A percentile compares a stretch with the other conserved stretches of the same genome.
These are phyloP conservation scores for Lizanozyma gosingica DNA, from an alignment of 1,139 yeast genomes.

Conservation along the genomic window DNA sequence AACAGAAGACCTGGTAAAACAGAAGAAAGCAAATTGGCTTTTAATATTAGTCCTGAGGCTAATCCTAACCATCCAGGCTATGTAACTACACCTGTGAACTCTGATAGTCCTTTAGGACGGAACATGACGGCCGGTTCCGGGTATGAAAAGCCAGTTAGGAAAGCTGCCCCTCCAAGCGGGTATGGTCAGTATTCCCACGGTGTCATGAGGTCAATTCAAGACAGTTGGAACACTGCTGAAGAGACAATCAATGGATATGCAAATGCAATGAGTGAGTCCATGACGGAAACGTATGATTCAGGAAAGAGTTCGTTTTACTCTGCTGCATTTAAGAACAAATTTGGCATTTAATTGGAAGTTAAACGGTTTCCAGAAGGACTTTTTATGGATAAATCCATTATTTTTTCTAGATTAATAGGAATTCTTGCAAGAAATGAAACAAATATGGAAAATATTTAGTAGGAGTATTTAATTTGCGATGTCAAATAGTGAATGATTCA, in stretches of 20 bases:
- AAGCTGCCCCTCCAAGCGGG: background rate
- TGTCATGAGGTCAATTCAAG: constrained; percentile 41
- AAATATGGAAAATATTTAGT: background rate
- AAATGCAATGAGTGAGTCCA: constrained; percentile 40
- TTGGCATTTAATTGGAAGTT: constrained; percentile 35
- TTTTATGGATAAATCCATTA: background rate
- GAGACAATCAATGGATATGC: constrained; percentile 54
- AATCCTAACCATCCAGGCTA: constrained; percentile 22
- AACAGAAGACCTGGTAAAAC: constrained; percentile 45
- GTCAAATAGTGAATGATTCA: background rate
- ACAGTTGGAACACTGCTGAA: constrained; percentile 46
- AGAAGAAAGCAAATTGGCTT: constrained; percentile 49
- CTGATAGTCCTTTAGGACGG: constrained; percentile 2
- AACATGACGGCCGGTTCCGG: constrained; percentile 14
- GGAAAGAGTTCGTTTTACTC: constrained; percentile 43
- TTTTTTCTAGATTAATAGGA: background rate
- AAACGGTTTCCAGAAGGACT: background rate
- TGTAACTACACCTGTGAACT: background rate
- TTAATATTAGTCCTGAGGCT: constrained; percentile 43
- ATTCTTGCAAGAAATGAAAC: background rate
- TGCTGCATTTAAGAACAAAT: constrained; percentile 43
- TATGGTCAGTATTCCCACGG: constrained; percentile 13
- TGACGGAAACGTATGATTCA: constrained; percentile 43
- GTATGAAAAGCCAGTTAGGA: background rate
- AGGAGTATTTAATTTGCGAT: background rate